A percentile compares a stretch with the other conserved stretches of the same genome.
phyloP scores from a whole-genome alignment of 2,329 filamentous ascomycete species.

The Gliomastix tumulicola region DNA sequence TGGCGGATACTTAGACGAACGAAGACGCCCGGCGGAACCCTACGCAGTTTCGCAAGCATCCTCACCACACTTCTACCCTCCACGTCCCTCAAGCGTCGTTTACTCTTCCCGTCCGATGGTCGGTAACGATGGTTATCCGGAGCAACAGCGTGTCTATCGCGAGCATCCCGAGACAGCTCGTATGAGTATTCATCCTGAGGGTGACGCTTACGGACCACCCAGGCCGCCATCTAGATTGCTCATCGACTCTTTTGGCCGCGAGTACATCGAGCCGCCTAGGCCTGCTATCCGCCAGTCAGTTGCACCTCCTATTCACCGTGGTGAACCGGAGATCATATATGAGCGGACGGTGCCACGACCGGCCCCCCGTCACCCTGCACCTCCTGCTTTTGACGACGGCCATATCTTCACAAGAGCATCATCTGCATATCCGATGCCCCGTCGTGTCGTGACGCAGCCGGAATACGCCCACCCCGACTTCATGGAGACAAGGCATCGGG shows the following conservation, averaged over 20 bases:
- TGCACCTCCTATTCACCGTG: conserved; percentile 34
- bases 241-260: conserved; percentile 75
- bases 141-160: conserved; percentile 33
- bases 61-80: conserved; percentile 25
- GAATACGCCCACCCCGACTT: conserved; percentile 47
- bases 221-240: conserved; percentile 60
- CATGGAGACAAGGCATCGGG: conserved; percentile 48
- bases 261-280: conserved; percentile 57
- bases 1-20: conserved; percentile 23
- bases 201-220: conserved; percentile 40
- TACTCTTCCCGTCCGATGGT: conserved; percentile 29
- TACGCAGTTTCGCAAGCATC: conserved; percentile 27
- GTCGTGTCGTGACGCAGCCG: conserved; percentile 56
- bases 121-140: conserved; percentile 30
- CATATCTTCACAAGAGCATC: conserved; percentile 43
- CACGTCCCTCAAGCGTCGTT: conserved; percentile 27
- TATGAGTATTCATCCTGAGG: conserved; percentile 40
- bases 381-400: conserved; percentile 40
- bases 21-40: conserved; percentile 16
- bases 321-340: conserved; percentile 54
- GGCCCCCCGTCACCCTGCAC: conserved; percentile 39
- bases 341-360: conserved; percentile 53
- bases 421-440: conserved; percentile 39
- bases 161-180: conserved; percentile 34
- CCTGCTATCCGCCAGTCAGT: conserved; percentile 43